Conservation (phyloP, 1,284 basidiomycete genomes). For the Ceratobasidium sp. region DNA sequence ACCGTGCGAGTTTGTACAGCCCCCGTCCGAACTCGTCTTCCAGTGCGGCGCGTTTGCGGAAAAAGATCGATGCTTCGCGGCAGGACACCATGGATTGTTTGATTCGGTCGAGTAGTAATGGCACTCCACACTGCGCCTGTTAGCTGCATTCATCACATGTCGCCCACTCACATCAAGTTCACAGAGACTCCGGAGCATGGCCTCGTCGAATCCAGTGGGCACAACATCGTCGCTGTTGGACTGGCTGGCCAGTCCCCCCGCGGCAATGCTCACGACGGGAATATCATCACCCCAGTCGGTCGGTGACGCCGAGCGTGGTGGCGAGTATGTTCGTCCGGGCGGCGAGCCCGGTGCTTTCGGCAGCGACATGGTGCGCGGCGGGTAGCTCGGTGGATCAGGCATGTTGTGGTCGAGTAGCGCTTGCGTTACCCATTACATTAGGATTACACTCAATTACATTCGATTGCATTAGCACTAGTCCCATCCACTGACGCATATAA, state of each 20-base stretch:
- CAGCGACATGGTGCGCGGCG: conserved; percentile 26
- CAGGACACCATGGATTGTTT: conserved; percentile 96
- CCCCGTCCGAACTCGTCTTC: conserved; percentile 95
- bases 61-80: conserved; percentile 88
- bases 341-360: background rate
- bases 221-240: conserved; percentile 54
- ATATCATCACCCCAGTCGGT: conserved; percentile 30
- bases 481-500: too few relatives aligned
- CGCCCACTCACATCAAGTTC: conserved; percentile 85
- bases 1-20: conserved; percentile 81
- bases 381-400: conserved; percentile 10
- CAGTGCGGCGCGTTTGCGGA: conserved; percentile 89
- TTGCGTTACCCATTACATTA: too few relatives aligned
- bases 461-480: too few relatives aligned
- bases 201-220: conserved; percentile 90
- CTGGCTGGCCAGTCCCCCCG: background rate
- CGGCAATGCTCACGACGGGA: conserved; percentile 12
- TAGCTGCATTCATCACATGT: conserved; percentile 14
- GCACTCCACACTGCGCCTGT: conserved; percentile 78
- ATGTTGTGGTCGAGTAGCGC: conserved; percentile 2
- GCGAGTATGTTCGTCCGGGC: background rate
- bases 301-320: conserved; percentile 13
- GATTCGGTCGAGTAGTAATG: conserved; percentile 90
- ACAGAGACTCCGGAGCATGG: conserved; percentile 83
- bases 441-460: too few relatives aligned